Percentiles rank a stretch among this genome's conserved stretches.
phyloP scores from a whole-genome alignment of 2,329 filamentous ascomycete species.

The Phialocephala subalpina region DNA sequence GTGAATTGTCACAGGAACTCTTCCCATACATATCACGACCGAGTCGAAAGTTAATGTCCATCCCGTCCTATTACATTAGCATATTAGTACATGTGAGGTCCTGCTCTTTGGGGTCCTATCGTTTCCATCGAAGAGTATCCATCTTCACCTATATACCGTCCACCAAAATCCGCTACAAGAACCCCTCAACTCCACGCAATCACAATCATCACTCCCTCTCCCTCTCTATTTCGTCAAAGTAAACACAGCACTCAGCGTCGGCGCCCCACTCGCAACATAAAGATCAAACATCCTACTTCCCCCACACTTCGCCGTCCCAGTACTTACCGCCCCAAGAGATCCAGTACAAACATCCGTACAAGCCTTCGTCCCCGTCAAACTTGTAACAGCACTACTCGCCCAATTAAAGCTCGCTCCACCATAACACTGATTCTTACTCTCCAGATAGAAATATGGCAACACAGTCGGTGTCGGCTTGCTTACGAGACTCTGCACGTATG shows the following conservation, averaged over 20 bases:
- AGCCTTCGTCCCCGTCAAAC: conserved; percentile 1
- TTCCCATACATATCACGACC: too few relatives aligned
- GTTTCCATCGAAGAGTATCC: too few relatives aligned
- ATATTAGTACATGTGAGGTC: too few relatives aligned
- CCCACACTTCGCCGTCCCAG: conserved; percentile 14
- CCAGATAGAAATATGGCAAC: conserved; percentile 4
- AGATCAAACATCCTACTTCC: conserved; percentile 12
- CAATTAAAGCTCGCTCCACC: neutral
- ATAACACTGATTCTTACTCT: conserved; percentile 10
- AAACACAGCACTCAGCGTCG: neutral
- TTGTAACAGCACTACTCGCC: neutral
- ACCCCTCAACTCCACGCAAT: too few relatives aligned
- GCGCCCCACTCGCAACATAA: neutral
- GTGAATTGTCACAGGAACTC: too few relatives aligned
- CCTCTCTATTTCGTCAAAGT: neutral
- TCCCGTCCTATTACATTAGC: too few relatives aligned
- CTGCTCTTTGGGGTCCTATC: too few relatives aligned
- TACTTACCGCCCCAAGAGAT: neutral
- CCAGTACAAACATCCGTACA: conserved; percentile 16
- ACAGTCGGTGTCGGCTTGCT: conserved; percentile 10
- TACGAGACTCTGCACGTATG: neutral
- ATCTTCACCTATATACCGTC: too few relatives aligned
- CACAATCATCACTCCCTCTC: too few relatives aligned
- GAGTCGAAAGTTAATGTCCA: too few relatives aligned
- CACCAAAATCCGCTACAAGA: too few relatives aligned